Evolutionary conservation across 441 rosid species (phyloP).

Genomic region (Syzygium syzygioides): DNA sequence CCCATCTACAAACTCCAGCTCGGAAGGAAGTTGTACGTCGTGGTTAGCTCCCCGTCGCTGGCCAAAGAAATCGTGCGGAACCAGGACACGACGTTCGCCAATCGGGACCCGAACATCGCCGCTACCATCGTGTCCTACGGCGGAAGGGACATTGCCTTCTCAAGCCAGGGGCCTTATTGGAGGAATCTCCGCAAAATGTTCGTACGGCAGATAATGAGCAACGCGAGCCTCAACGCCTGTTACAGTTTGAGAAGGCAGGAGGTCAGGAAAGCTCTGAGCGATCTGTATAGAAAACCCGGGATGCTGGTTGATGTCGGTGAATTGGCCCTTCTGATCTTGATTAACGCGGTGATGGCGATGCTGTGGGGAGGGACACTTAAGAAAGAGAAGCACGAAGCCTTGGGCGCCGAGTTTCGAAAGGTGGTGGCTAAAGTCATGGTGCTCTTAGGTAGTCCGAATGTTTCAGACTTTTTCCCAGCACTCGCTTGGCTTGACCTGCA

Average conservation of each 20-base stretch:
- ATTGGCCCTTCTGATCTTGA: conserved; percentile 12
- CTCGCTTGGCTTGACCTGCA: conserved; percentile 29
- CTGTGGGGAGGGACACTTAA: conserved; percentile 24
- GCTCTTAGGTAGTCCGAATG: conserved; percentile 20
- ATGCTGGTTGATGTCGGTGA: conserved; percentile 12
- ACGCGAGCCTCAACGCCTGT: conserved; percentile 18
- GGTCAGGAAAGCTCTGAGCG: conserved; percentile 5
- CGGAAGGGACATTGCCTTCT: conserved; percentile 21
- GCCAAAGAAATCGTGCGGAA: conserved; percentile 26
- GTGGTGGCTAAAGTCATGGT: neutral
- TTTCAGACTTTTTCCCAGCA: conserved; percentile 28
- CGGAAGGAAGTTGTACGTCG: conserved; percentile 13
- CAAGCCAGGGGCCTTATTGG: conserved; percentile 29
- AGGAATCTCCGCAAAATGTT: conserved; percentile 16
- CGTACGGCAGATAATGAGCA: conserved; percentile 28
- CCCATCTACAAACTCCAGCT: conserved; percentile 25
- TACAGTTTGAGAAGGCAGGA: conserved; percentile 14
- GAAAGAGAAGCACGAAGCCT: neutral
- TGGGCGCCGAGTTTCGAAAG: neutral
- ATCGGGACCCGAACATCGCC: conserved; percentile 16
- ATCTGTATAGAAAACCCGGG: conserved; percentile 7
- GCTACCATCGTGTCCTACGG: conserved; percentile 16
- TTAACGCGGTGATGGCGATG: conserved; percentile 23
- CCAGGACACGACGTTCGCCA: conserved; percentile 24
- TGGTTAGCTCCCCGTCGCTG: conserved; percentile 20